Conservation (phyloP, 2,329 filamentous ascomycete species). For the Monilinia aucupariae region DNA sequence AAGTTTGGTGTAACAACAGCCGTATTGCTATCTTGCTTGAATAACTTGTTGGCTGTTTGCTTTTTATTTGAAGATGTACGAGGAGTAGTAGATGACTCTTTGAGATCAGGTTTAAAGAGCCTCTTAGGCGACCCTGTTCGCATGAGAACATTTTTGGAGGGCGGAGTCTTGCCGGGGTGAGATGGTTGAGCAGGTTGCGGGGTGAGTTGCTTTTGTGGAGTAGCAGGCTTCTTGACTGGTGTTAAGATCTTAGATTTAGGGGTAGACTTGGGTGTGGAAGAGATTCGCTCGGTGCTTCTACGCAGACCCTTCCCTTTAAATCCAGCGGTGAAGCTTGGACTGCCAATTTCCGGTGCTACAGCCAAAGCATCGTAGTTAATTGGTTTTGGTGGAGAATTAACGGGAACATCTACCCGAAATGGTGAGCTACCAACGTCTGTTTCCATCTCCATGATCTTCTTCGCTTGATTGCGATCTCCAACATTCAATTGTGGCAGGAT, state of each 20-base stretch:
- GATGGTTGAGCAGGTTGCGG: slow-evolving; percentile 42
- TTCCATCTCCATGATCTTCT: slow-evolving; percentile 55
- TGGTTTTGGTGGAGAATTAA: slow-evolving; percentile 38
- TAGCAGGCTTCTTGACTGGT: slow-evolving; percentile 35
- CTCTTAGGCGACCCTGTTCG: slow-evolving; percentile 46
- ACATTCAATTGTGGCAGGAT: slow-evolving; percentile 42
- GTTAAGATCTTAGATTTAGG: slow-evolving; percentile 27
- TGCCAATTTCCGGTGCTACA: slow-evolving; percentile 45
- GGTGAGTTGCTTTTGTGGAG: slow-evolving; percentile 40
- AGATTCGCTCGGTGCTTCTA: slow-evolving; percentile 43
- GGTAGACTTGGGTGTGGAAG: slow-evolving; percentile 37
- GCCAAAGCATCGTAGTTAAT: slow-evolving; percentile 36
- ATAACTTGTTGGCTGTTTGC: slow-evolving; percentile 42
- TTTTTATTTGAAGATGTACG: slow-evolving; percentile 35
- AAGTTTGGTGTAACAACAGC: slow-evolving; percentile 58
- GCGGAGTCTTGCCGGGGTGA: slow-evolving; percentile 47
- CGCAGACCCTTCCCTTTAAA: slow-evolving; percentile 47
- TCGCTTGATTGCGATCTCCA: slow-evolving; percentile 45
- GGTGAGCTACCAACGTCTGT: slow-evolving; percentile 45
- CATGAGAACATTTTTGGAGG: slow-evolving; percentile 43
- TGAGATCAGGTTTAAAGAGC: slow-evolving; percentile 40
- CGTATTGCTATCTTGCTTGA: slow-evolving; percentile 48
- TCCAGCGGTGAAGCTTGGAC: slow-evolving; percentile 47
- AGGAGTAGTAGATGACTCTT: slow-evolving; percentile 31
- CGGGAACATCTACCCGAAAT: slow-evolving; percentile 34